Evolutionary conservation across 1,139 yeast species (phyloP), one percentile per base, ranked within the genome.

Genomic region (Scheffersomyces cryptocercus): DNA sequence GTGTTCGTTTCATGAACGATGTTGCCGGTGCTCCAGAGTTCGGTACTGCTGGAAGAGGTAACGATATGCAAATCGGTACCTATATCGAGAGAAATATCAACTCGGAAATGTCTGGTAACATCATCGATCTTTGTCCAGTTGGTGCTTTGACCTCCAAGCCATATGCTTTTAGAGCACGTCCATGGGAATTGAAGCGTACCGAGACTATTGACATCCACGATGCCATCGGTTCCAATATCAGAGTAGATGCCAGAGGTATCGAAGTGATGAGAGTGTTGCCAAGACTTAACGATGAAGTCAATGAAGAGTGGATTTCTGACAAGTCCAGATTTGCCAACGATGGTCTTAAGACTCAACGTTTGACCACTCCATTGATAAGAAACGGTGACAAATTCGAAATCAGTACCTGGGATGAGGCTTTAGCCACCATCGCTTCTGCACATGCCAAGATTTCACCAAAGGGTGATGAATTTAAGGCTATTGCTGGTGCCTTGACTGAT

Each of bases 1-100:
- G 96, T 76, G 90, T 88, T 31, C 82, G 96, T 63, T 88, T 88
- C 68, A 77, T 90, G 76, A 88, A 88, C 67, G 96, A 88, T 62
- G 85, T 88, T 51, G 96, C 96, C 35, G 96, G 96, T 53, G 95
- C 96, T 30, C 91, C 96, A 26, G 96, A 88, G 68, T 79, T 88
- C 51, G 96, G 96, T 56, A 81, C 93, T 49, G 67, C 91, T 39
- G 96, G 96, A 49, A 84, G 96, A 70, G 96, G 96, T 64, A 88
- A 88, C 65, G 95, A 87, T 62, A 79, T 88, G 84, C 95, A 88
- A 72, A 88, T 88, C 59, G 96, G 96, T 55, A 88, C 96, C 36
- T 88, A 88, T 65, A 82, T 88, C 51, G 91, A 87, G 68, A 79
- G 90, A 71, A 87, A 88, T 64, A 80, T 88, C 60, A 87, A 88